Base-by-base conservation (phyloP, 495 filamentous ascomycete species). In the Pyrenula aspistea region DNA sequence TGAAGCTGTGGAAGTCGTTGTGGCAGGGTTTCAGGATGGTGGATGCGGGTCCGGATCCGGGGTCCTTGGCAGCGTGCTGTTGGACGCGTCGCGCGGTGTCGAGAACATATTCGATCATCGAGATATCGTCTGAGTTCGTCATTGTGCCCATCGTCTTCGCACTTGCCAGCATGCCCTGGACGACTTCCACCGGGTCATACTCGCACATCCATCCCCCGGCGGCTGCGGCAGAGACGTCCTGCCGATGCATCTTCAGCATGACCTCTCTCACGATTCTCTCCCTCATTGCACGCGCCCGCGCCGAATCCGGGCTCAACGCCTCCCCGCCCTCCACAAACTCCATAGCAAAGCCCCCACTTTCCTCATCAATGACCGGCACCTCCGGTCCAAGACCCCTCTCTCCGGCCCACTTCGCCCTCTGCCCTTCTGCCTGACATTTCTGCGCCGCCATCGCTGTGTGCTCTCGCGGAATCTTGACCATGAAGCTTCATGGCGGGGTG, bases 1-100 rank as follows among this genome's bases (percentile, higher is more conserved):
- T 59, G 15, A 56, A 47, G 54, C 57, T 49, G 54, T 59, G 54
- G 36, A 59, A 25, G 19, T 59, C 57, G n/a, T 59, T 59, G 22
- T 59, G 57, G 25, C 57, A 59, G 20, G 54, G 57, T 25, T 31
- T n/a, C 57, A 24, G 31, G 19, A 54, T 42, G 53, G 42, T 57
- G 54, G 21, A 21, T 47, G 24, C 25, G 42, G 15, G 55, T 31
- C 2, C 47, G n/a, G 4, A 24, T 23, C 31, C 12, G 24, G 2
- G 22, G 22, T 25, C 36, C 22, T 15, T n/a, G n/a, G 2, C 55
- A 47, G 11, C 54, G 24, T 23, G 10, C 53, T 23, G 54, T 53
- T 19, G 50, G 4, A n/a, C 55, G 22, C 12, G 22, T 10, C 4
- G 51, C 24, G 22, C 55, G 47, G 20, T 25, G 2, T 36, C 21